These are phyloP conservation scores for Tremella yokohamensis DNA, from an alignment of 768 basidiomycete species.

Conservation along the genomic window DNA sequence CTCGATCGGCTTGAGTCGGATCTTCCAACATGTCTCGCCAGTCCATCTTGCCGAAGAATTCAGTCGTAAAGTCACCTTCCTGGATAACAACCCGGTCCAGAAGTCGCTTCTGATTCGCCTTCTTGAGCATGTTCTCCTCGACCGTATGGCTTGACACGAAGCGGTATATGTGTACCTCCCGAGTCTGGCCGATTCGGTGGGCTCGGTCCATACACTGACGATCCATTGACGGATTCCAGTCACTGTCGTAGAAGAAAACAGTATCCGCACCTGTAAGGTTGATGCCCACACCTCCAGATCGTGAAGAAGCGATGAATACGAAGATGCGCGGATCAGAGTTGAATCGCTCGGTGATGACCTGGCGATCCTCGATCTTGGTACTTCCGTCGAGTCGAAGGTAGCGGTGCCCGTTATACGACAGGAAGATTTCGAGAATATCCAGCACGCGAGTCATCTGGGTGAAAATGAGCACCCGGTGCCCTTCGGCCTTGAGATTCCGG, in stretches of 20 bases:
- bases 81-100: constrained; percentile 89
- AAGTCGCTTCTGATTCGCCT: constrained; percentile 95
- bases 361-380: constrained; percentile 88
- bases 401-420: constrained; percentile 87
- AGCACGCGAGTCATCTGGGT: constrained; percentile 95
- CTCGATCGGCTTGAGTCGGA: constrained; percentile 15
- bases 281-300: constrained; percentile 73
- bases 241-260: constrained; percentile 54
- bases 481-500: constrained; percentile 76
- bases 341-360: constrained; percentile 55
- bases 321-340: constrained; percentile 54
- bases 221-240: constrained; percentile 55
- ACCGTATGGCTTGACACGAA: constrained; percentile 71
- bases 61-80: constrained; percentile 71
- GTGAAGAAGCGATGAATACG: constrained; percentile 53
- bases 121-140: constrained; percentile 91
- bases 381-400: constrained; percentile 93
- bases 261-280: constrained; percentile 60
- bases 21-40: constrained; percentile 80
- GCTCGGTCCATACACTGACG: constrained; percentile 55
- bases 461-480: constrained; percentile 88
- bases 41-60: constrained; percentile 57
- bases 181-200: constrained; percentile 52
- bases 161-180: constrained; percentile 83
- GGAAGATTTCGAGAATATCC: constrained; percentile 88